Percentiles rank a stretch among this genome's conserved stretches.
These are phyloP conservation scores for Vanderwaltozyma tropicalis DNA, from an alignment of 805 yeast genomes.

Conservation along the genomic window DNA sequence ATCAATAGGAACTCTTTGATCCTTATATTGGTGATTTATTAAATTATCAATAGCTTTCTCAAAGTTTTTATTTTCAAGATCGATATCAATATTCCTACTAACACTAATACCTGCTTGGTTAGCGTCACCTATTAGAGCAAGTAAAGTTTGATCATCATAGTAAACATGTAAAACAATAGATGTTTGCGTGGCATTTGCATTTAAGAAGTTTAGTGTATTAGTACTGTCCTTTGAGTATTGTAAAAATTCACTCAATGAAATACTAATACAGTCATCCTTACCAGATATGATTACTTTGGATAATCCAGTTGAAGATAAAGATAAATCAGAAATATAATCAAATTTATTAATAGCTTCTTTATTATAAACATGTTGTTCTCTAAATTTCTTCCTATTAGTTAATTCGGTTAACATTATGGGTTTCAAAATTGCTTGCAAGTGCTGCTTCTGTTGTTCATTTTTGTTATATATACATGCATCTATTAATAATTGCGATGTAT, in stretches of 20 bases:
- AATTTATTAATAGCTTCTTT: conserved; percentile 29
- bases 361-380: conserved; percentile 23
- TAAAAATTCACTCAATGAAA: conserved; percentile 27
- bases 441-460: conserved; percentile 29
- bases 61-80: too few species aligned
- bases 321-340: conserved; percentile 45
- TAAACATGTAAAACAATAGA: conserved; percentile 37
- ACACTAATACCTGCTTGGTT: too few species aligned
- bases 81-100: neutral
- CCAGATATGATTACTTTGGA: conserved; percentile 38
- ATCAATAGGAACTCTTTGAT: too few species aligned
- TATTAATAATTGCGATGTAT: conserved; percentile 38
- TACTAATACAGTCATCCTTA: conserved; percentile 25
- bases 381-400: conserved; percentile 30
- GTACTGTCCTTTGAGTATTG: conserved; percentile 1
- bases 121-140: neutral
- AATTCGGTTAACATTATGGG: conserved; percentile 31
- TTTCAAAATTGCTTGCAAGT: conserved; percentile 27
- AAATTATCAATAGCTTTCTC: too few species aligned
- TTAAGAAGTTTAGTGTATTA: neutral
- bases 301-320: conserved; percentile 41
- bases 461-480: conserved; percentile 36
- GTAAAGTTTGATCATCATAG: conserved; percentile 40
- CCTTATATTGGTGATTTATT: too few species aligned
- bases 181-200: neutral